phyloP scores from a whole-genome alignment of 352 stramenopile species.

The Globisporangium spiculum region DNA sequence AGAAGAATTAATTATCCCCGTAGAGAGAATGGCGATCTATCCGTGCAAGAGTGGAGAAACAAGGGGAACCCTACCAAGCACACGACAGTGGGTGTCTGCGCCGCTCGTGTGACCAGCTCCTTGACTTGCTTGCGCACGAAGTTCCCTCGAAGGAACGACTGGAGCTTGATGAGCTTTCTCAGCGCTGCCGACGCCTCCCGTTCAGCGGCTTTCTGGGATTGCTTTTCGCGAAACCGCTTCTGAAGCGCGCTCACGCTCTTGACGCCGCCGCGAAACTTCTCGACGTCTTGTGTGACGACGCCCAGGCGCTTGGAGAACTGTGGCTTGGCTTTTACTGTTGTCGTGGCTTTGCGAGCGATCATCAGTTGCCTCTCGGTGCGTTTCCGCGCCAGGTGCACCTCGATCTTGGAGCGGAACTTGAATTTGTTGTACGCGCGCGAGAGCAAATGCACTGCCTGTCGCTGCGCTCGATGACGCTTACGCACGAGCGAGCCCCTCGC shows the following conservation, averaged over 20 bases:
- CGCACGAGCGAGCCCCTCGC: constrained; percentile 11
- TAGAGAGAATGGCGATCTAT: neutral
- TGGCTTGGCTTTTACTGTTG: neutral
- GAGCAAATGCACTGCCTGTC: constrained; percentile 8
- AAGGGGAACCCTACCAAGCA: constrained; percentile 23
- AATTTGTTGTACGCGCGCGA: constrained; percentile 19
- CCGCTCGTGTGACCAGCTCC: constrained; percentile 17
- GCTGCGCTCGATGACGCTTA: constrained; percentile 8
- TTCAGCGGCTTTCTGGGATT: neutral
- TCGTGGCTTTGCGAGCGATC: constrained; percentile 1
- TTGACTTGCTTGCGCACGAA: constrained; percentile 33
- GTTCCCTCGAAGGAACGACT: constrained; percentile 47
- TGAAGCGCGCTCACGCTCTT: constrained; percentile 3
- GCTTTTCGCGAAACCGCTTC: constrained; percentile 5
- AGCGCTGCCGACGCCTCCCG: neutral
- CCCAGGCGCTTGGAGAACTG: neutral
- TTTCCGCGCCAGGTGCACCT: constrained; percentile 23
- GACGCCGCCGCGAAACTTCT: constrained; percentile 2
- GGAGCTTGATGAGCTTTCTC: constrained; percentile 32
- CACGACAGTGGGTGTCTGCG: constrained; percentile 20
- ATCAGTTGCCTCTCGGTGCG: constrained; percentile 17
- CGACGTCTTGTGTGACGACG: constrained; percentile 3
- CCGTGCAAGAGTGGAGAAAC: neutral
- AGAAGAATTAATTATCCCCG: neutral
- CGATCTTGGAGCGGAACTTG: constrained; percentile 15